Evolutionary conservation across 495 filamentous ascomycete species (phyloP).

Genomic region (Diplogelasinospora grovesii): DNA sequence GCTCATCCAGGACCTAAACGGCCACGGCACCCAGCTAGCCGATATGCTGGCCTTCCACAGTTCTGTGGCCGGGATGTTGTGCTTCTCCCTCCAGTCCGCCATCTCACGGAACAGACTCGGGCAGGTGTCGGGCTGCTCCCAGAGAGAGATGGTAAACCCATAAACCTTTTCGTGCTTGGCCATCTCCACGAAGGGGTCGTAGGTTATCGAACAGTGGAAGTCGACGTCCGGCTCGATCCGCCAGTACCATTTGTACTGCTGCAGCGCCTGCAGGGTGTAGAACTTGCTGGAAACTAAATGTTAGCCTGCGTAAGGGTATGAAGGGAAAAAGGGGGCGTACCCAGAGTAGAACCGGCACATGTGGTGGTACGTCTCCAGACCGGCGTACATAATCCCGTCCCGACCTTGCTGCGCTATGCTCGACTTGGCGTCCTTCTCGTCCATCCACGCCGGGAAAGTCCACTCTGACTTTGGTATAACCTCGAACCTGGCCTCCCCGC

Average conservation of each 20-base stretch:
- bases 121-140: conserved; percentile 44
- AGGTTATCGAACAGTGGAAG: conserved; percentile 47
- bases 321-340: conserved; percentile 33
- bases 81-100: conserved; percentile 35
- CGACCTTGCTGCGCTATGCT: conserved; percentile 83
- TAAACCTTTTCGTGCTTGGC: conserved; percentile 44
- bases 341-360: conserved; percentile 98
- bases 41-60: conserved; percentile 36
- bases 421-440: conserved; percentile 70
- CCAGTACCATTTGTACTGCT: conserved; percentile 49
- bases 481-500: conserved; percentile 70
- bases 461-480: conserved; percentile 76
- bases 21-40: conserved; percentile 35
- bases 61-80: conserved; percentile 23
- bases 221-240: conserved; percentile 47
- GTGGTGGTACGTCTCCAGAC: conserved; percentile 98
- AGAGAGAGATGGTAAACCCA: conserved; percentile 46
- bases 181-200: conserved; percentile 52
- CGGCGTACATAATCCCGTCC: conserved; percentile 88
- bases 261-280: conserved; percentile 35
- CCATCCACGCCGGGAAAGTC: conserved; percentile 90
- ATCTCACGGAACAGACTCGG: conserved; percentile 42
- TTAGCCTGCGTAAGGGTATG: background rate
- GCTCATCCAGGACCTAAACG: conserved; percentile 28
- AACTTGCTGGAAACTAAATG: conserved; percentile 48